Evolutionary conservation across 306 rosid species (phyloP), one percentile per base, ranked within the genome.

Genomic region (Acacia crassicarpa): DNA sequence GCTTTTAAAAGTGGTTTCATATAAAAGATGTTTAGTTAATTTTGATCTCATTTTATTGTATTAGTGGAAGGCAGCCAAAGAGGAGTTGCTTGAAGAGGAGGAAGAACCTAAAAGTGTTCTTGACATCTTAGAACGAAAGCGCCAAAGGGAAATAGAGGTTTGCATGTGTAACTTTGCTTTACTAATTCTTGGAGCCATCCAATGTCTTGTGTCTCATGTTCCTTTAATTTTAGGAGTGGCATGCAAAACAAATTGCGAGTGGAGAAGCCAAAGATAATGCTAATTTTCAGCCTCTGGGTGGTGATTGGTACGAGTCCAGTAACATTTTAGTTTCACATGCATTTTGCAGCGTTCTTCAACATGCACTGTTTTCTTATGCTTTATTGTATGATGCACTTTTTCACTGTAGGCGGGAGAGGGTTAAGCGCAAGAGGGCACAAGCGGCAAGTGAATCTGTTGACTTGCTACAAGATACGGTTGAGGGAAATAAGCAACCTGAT

Each of bases 41-140:
- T 69, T 38, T 67, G 41, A 38, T 40, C 72, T 44, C 17, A 73
- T 75, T 73, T 33, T 46, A 46, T 76, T 87, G 58, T 79, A 74
- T 62, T 78, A 93, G 99, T 93, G 99, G 99, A 96, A 91, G 82
- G 99, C 98, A 78, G 99, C 99, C 22, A 96, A 96, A 88, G 99
- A 96, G 88, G 98, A 96, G 84, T 67, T 94, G 84, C 97, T 86
- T 72, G 99, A 92, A 84, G 98, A 93, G 35, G 97, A 96, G 91
- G 93, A 92, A 82, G 99, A 96, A 79, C 94, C 98, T 17, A 89
- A 88, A 69, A 87, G 89, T 82, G 86, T 92, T 44, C 89, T 83
- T 14, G 99, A 93, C 87, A 72, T 83, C 62, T 82, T 96, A 9
- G 97, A 93, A 88, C 91, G 91, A 75, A 96, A 96, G 89, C 93